Evolutionary conservation across 176 grass and related monocot species (phyloP).

Genomic region (Typha latifolia): DNA sequence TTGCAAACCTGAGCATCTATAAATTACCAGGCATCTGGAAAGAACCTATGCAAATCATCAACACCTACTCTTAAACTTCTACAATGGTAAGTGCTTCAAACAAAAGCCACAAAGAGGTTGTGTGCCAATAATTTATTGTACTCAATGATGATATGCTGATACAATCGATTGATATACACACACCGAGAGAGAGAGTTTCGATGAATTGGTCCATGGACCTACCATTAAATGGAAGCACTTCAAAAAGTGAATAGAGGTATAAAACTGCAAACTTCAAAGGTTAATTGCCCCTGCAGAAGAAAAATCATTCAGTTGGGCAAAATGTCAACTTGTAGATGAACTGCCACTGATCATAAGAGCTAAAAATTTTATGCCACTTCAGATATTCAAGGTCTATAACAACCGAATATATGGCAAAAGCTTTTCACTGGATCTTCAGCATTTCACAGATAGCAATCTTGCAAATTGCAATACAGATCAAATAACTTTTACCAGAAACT

Average conservation of each 20-base stretch:
- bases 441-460: too few relatives aligned
- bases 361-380: not conserved
- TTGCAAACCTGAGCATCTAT: not conserved
- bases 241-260: not conserved
- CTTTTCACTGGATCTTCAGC: too few relatives aligned
- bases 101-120: not conserved
- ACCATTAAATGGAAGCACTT: not conserved
- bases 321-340: not conserved
- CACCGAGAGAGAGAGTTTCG: not conserved
- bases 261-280: not conserved
- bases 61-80: too few relatives aligned
- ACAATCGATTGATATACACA: not conserved
- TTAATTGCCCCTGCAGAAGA: not conserved
- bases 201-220: not conserved
- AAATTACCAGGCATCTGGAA: not conserved
- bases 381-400: not conserved
- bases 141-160: not conserved
- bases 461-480: too few relatives aligned
- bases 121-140: not conserved
- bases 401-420: too few relatives aligned
- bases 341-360: not conserved
- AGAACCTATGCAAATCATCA: too few relatives aligned
- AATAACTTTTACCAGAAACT: too few relatives aligned
- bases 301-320: not conserved
- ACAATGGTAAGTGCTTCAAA: not conserved